These are phyloP conservation scores for Dothideomycetes sp. DNA, from an alignment of 2,329 filamentous ascomycete genomes.

Conservation along the genomic window DNA sequence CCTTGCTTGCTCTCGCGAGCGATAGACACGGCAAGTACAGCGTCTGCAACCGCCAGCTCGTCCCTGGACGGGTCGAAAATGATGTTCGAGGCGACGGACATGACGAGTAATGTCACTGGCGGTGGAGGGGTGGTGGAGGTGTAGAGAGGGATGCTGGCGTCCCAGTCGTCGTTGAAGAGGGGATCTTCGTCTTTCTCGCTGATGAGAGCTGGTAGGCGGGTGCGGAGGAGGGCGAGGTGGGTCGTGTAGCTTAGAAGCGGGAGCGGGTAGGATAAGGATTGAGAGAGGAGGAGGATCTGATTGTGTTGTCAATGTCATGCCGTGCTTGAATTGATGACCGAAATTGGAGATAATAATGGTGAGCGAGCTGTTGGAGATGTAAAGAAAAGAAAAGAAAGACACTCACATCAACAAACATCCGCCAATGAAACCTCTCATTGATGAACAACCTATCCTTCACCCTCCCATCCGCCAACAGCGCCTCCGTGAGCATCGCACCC, in stretches of 20 bases:
- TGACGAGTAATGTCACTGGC: slow-evolving; percentile 81
- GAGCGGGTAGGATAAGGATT: slow-evolving; percentile 82
- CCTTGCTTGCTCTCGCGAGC: slow-evolving; percentile 39
- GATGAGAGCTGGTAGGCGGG: slow-evolving; percentile 71
- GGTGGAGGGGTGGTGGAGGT: slow-evolving; percentile 39
- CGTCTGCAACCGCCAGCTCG: slow-evolving; percentile 86
- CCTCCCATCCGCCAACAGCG: slow-evolving; percentile 61
- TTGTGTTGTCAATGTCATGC: background rate
- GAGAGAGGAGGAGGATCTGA: slow-evolving; percentile 86
- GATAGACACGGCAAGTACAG: slow-evolving; percentile 75
- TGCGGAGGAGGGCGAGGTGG: slow-evolving; percentile 82
- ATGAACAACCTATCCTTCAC: slow-evolving; percentile 66
- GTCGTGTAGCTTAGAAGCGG: slow-evolving; percentile 86
- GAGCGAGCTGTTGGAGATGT: background rate
- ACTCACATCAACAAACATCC: slow-evolving; percentile 84
- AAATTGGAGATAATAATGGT: too few species aligned
- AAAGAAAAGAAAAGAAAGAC: background rate
- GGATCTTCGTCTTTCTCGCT: slow-evolving; percentile 92
- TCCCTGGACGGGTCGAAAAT: slow-evolving; percentile 89
- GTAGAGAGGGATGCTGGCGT: slow-evolving; percentile 68
- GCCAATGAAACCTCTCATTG: slow-evolving; percentile 90
- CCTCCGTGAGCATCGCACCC: slow-evolving; percentile 79
- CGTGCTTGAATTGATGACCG: too few species aligned
- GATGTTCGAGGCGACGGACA: slow-evolving; percentile 75
- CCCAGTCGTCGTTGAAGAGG: slow-evolving; percentile 97